phyloP scores from a whole-genome alignment of 192 early-diverging fungal species.

The Coemansia asiatica region DNA sequence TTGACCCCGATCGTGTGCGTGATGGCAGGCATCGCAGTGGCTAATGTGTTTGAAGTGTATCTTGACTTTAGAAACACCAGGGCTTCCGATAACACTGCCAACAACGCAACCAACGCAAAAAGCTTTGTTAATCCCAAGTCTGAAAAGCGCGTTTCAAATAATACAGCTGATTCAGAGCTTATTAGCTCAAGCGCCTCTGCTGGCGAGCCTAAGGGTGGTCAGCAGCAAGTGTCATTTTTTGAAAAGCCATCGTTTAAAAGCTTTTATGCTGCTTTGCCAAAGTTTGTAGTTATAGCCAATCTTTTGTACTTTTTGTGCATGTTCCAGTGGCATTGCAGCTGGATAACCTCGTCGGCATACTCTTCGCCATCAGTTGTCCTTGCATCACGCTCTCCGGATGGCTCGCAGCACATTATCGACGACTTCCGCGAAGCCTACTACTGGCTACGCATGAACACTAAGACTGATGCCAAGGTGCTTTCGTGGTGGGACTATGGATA shows the following conservation, averaged over 20 bases:
- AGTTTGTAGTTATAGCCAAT: constrained; percentile 60
- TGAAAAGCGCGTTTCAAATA: not conserved
- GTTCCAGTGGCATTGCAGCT: constrained; percentile 98
- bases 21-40: constrained; percentile 85
- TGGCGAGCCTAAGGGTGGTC: not conserved
- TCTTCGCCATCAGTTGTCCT: constrained; percentile 99
- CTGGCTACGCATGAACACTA: constrained; percentile 98
- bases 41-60: constrained; percentile 85
- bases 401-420: constrained; percentile 94
- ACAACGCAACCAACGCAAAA: not conserved
- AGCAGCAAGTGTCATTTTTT: not conserved
- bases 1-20: constrained; percentile 98
- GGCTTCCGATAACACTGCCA: constrained; percentile 5
- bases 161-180: no score
- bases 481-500: constrained; percentile 99
- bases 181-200: not conserved
- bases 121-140: not conserved
- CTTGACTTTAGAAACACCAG: constrained; percentile 52
- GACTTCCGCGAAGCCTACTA: constrained; percentile 99
- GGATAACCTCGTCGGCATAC: constrained; percentile 97
- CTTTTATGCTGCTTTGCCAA: constrained; percentile 24
- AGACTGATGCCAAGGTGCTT: constrained; percentile 89
- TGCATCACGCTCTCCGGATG: constrained; percentile 82
- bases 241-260: constrained; percentile 18
- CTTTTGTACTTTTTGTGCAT: constrained; percentile 74